These are phyloP conservation scores for Pelargonium fulgidum DNA, from an alignment of 441 rosid genomes.

Conservation along the genomic window DNA sequence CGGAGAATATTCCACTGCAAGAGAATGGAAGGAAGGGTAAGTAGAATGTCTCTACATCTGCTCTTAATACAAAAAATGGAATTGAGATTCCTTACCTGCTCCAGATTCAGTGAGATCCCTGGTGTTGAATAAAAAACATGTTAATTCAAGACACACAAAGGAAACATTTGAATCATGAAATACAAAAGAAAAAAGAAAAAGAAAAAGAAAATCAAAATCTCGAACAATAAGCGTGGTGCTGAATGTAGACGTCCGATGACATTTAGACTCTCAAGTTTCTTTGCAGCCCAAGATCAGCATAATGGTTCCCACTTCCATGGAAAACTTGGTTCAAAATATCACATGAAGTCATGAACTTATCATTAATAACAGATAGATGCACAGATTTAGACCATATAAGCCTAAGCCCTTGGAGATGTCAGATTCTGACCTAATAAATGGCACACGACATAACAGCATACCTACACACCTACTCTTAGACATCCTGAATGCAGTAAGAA, in stretches of 20 bases:
- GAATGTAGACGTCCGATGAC: background rate
- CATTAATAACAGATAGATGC: background rate
- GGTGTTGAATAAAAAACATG: constrained; percentile 19
- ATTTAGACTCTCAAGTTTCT: background rate
- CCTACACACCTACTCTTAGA: background rate
- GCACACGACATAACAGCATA: background rate
- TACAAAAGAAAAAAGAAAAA: background rate
- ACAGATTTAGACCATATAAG: background rate
- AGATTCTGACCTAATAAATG: too few relatives aligned
- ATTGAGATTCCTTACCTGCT: constrained; percentile 43
- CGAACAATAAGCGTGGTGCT: background rate
- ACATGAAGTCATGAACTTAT: background rate
- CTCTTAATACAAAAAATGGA: background rate
- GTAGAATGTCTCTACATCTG: background rate
- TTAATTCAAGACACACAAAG: background rate
- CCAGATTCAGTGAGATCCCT: constrained; percentile 66
- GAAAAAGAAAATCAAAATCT: background rate
- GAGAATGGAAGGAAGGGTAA: constrained; percentile 9
- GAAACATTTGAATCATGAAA: background rate
- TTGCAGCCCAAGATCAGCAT: background rate
- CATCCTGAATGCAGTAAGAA: background rate
- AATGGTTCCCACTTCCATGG: background rate
- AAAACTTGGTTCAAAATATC: background rate
- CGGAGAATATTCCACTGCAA: constrained; percentile 71
- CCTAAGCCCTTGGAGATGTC: background rate